phyloP scores from a whole-genome alignment of 768 basidiomycete genomes.

The Coprinopsis strossmayeri region DNA sequence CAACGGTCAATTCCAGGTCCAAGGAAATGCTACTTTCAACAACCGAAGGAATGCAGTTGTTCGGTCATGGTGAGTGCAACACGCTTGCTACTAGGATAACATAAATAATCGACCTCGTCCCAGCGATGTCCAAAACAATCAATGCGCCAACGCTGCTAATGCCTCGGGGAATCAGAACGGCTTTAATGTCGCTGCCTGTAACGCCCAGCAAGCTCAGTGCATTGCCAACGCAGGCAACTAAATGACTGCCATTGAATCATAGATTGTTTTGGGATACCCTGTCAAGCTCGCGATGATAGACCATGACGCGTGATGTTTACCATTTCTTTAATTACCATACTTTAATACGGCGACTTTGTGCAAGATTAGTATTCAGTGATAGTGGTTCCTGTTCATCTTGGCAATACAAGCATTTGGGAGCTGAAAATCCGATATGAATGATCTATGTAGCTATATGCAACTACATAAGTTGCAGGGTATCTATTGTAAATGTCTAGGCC shows the following conservation, averaged over 20 bases:
- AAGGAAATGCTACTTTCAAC: conserved; percentile 41
- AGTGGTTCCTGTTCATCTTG: not conserved
- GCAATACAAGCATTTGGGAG: conserved; percentile 4
- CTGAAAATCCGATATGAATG: not conserved
- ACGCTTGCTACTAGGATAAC: too few species aligned
- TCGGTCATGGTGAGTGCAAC: too few species aligned
- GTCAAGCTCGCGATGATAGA: not conserved
- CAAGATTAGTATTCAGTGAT: not conserved
- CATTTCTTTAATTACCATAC: too few species aligned
- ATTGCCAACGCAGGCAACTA: conserved; percentile 16
- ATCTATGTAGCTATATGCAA: not conserved
- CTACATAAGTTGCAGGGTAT: not conserved
- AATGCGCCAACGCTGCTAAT: conserved; percentile 53
- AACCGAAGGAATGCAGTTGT: conserved; percentile 35
- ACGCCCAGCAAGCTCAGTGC: conserved; percentile 37
- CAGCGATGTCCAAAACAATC: conserved; percentile 54
- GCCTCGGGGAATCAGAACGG: conserved; percentile 38
- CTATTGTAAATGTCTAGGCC: not conserved
- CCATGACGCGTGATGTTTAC: too few species aligned
- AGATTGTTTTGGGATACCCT: not conserved
- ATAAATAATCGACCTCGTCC: too few species aligned
- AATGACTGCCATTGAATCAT: conserved; percentile 3
- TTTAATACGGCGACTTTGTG: too few species aligned
- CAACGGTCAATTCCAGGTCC: conserved; percentile 43
- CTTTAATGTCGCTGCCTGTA: conserved; percentile 42